Conservation (phyloP, 2,329 filamentous ascomycete genomes). For the Fusarium torulosum region DNA sequence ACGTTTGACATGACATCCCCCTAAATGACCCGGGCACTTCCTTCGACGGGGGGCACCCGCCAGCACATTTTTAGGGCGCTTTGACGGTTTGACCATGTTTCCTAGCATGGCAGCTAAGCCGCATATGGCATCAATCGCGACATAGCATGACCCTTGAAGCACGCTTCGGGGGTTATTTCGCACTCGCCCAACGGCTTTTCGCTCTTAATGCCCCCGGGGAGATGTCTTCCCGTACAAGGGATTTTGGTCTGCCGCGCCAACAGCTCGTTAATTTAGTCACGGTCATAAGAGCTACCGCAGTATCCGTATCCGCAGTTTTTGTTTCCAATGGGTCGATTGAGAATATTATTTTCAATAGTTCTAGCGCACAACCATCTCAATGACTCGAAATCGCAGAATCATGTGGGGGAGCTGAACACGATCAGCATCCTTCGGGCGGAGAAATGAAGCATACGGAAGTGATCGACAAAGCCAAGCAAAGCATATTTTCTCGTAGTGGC, state of each 20-base stretch:
- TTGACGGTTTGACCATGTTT: slow-evolving; percentile 5
- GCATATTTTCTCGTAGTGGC: neutral
- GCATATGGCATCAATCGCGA: neutral
- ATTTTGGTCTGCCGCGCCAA: neutral
- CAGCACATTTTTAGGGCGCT: neutral
- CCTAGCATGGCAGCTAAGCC: neutral
- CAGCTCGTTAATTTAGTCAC: neutral
- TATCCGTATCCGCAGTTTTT: too few species aligned
- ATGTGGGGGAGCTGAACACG: slow-evolving; percentile 25
- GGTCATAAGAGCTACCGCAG: neutral
- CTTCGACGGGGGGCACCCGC: neutral
- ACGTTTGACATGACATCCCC: too few species aligned
- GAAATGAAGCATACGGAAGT: neutral
- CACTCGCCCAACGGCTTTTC: slow-evolving; percentile 7
- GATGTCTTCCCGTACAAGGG: neutral
- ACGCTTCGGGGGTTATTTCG: neutral
- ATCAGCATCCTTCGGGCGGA: neutral
- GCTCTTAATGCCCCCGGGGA: neutral
- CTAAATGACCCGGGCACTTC: neutral
- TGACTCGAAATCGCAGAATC: slow-evolving; percentile 19
- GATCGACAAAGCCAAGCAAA: slow-evolving; percentile 24
- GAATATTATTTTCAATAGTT: neutral
- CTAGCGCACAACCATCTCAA: neutral
- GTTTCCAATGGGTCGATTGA: too few species aligned
- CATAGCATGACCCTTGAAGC: neutral